phyloP scores from a whole-genome alignment of 495 filamentous ascomycete genomes.

The Neurospora terricola region DNA sequence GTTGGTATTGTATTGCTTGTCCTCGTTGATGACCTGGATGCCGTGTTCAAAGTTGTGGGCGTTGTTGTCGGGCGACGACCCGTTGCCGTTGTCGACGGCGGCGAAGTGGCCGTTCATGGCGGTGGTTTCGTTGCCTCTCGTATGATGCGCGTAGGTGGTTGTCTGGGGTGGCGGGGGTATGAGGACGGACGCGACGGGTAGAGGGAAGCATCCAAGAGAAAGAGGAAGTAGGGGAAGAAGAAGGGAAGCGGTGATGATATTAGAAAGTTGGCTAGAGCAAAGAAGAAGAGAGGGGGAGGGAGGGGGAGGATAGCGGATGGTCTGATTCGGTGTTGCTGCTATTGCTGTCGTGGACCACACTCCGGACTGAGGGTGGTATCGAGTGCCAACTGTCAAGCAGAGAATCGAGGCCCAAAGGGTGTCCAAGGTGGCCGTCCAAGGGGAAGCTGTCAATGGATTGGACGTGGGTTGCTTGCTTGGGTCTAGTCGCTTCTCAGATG shows the following conservation, averaged over 20 bases:
- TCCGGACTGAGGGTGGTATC: neutral
- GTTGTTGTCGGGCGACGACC: conserved; percentile 23
- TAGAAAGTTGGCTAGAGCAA: neutral
- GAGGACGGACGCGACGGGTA: neutral
- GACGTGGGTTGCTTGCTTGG: neutral
- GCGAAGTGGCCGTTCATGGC: conserved; percentile 86
- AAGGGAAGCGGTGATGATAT: neutral
- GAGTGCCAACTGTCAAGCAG: neutral
- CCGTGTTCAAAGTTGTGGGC: conserved; percentile 77
- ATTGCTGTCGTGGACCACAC: neutral
- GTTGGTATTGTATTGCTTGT: conserved; percentile 85
- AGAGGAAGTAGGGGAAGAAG: neutral
- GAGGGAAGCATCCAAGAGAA: neutral
- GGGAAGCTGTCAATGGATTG: neutral
- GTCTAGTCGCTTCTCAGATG: neutral
- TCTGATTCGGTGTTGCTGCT: neutral
- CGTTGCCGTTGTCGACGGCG: conserved; percentile 51
- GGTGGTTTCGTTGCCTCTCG: neutral
- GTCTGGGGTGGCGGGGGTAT: neutral
- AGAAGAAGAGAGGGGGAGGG: neutral
- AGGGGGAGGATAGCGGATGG: neutral
- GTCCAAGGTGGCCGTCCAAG: neutral
- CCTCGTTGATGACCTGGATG: conserved; percentile 90
- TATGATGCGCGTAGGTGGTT: neutral
- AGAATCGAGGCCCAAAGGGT: neutral